These are phyloP conservation scores for Sphagnurus paluster DNA, from an alignment of 1,284 basidiomycete genomes.

Conservation along the genomic window DNA sequence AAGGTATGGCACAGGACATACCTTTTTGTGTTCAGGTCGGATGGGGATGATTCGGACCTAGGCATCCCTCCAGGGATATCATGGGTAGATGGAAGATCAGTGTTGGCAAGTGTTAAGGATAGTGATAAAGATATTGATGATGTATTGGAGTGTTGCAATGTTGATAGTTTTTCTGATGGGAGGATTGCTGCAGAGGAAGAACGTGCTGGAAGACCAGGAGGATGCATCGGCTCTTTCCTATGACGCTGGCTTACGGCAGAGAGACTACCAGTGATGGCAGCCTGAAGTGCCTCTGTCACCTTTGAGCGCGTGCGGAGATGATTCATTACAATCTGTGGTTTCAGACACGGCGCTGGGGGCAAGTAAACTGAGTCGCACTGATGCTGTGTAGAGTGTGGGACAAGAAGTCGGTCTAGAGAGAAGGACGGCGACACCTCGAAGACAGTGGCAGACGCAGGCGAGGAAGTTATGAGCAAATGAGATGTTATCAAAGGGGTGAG, in stretches of 20 bases:
- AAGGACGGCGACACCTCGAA: conserved; percentile 47
- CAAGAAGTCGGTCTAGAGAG: conserved; percentile 39
- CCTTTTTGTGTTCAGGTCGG: conserved; percentile 15
- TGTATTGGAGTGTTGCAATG: conserved; percentile 20
- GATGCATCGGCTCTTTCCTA: neutral
- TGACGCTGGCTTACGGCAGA: conserved; percentile 5
- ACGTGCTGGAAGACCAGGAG: conserved; percentile 2
- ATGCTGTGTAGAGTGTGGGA: conserved; percentile 18
- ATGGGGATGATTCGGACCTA: conserved; percentile 2
- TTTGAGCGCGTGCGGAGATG: conserved; percentile 31
- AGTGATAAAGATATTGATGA: conserved; percentile 29
- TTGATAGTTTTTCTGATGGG: conserved; percentile 14
- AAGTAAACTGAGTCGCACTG: conserved; percentile 15
- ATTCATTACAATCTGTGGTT: conserved; percentile 20
- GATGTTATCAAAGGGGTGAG: conserved; percentile 56
- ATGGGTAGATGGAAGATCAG: conserved; percentile 7
- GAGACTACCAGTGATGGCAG: conserved; percentile 43
- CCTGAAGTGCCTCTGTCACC: conserved; percentile 43
- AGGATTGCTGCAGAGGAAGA: conserved; percentile 10
- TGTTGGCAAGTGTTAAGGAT: conserved; percentile 21
- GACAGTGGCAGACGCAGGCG: conserved; percentile 38
- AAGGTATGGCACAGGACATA: too few species aligned
- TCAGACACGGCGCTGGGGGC: conserved; percentile 18
- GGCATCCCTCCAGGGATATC: neutral
- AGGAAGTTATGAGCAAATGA: conserved; percentile 39